Evolutionary conservation across 2,329 filamentous ascomycete species (phyloP).

Genomic region (Cladosporium sp.): DNA sequence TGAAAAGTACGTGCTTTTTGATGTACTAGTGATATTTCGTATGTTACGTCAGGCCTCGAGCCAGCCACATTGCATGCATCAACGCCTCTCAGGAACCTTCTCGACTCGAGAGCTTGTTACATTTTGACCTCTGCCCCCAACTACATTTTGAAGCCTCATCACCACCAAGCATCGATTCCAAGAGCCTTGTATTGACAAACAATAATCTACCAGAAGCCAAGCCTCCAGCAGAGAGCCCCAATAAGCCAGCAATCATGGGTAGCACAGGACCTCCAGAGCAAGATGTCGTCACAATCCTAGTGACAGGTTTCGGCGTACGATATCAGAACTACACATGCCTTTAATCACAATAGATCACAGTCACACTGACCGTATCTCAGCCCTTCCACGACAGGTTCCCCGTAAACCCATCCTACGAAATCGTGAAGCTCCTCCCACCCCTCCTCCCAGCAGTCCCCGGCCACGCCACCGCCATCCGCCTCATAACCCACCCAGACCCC

Average conservation of each 20-base stretch:
- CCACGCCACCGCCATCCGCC: constrained; percentile 54
- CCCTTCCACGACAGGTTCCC: constrained; percentile 71
- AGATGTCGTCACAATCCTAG: constrained; percentile 35
- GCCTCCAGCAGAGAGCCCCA: not conserved
- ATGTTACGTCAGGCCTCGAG: not conserved
- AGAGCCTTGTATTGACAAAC: not conserved
- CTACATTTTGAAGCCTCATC: not conserved
- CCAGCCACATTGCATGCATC: not conserved
- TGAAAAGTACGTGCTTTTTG: not conserved
- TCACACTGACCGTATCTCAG: constrained; percentile 46
- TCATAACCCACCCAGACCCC: constrained; percentile 66
- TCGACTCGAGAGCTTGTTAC: not conserved
- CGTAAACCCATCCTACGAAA: constrained; percentile 79
- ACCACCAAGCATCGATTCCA: not conserved
- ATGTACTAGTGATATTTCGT: not conserved
- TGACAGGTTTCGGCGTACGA: constrained; percentile 44
- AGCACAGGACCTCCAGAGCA: constrained; percentile 42
- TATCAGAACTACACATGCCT: not conserved
- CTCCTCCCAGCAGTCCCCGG: constrained; percentile 54
- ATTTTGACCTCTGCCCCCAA: not conserved
- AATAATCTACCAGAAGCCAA: not conserved
- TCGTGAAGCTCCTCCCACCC: constrained; percentile 68
- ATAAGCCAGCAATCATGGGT: not conserved
- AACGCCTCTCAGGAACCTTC: not conserved
- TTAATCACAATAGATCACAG: not conserved